Conservation (phyloP, 192 early-diverging fungal species). For the Backusella circina region DNA sequence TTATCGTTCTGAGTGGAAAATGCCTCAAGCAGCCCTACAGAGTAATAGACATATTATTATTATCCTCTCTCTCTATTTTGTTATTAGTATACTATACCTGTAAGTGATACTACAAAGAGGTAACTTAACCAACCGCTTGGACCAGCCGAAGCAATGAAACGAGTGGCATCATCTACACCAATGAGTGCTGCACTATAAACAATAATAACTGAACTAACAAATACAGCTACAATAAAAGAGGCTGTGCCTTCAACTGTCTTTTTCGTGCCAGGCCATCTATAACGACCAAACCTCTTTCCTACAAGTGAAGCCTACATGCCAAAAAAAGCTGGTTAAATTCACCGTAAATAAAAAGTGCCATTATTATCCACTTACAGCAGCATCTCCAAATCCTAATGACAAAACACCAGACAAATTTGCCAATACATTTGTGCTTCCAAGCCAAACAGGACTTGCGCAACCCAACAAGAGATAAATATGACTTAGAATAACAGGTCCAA, state of each 20-base stretch:
- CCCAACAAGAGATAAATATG: slow-evolving; percentile 90
- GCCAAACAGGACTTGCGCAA: slow-evolving; percentile 89
- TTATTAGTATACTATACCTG: slow-evolving; percentile 25
- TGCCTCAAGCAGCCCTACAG: slow-evolving; percentile 80
- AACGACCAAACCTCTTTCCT: slow-evolving; percentile 70
- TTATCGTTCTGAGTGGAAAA: slow-evolving; percentile 95
- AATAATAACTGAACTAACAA: slow-evolving; percentile 40
- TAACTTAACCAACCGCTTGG: slow-evolving; percentile 33
- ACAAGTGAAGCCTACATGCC: slow-evolving; percentile 78
- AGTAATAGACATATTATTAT: background rate
- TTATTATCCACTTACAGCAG: slow-evolving; percentile 46
- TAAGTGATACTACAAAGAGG: slow-evolving; percentile 21
- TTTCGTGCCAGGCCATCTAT: slow-evolving; percentile 66
- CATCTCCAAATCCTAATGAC: slow-evolving; percentile 87
- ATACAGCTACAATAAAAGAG: slow-evolving; percentile 72
- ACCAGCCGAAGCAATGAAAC: slow-evolving; percentile 20
- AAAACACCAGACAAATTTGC: slow-evolving; percentile 77
- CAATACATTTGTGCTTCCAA: slow-evolving; percentile 50
- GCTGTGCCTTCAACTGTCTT: slow-evolving; percentile 89
- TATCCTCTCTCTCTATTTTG: background rate
- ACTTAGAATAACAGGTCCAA: slow-evolving; percentile 77
- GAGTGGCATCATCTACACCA: background rate
- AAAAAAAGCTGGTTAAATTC: too few relatives aligned
- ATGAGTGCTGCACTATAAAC: slow-evolving; percentile 10
- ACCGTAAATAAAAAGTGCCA: too few relatives aligned